Evolutionary conservation across 2,329 filamentous ascomycete species (phyloP).

Genomic region (Penicillium glabrum): DNA sequence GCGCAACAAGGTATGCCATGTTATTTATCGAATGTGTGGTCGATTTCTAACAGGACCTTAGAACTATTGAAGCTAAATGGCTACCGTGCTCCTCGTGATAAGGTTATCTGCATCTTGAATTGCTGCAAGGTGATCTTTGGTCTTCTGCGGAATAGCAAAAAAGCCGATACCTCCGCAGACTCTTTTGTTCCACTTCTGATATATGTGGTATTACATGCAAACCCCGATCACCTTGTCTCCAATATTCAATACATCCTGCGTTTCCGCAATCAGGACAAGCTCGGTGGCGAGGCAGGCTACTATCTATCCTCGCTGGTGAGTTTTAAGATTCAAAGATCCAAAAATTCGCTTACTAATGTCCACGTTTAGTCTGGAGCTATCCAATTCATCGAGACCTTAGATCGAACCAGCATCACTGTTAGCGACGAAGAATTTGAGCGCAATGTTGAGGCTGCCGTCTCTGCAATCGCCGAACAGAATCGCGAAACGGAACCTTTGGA

Average conservation of each 20-base stretch:
- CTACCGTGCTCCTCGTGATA: constrained; percentile 94
- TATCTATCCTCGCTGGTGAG: constrained; percentile 88
- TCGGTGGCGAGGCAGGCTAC: constrained; percentile 96
- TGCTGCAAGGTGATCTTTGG: constrained; percentile 99
- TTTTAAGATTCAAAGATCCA: constrained; percentile 1
- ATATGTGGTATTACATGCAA: constrained; percentile 90
- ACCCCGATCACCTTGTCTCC: constrained; percentile 91
- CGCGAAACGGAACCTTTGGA: constrained; percentile 55
- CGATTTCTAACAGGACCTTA: constrained; percentile 39
- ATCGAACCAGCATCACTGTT: constrained; percentile 89
- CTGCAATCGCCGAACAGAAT: constrained; percentile 90
- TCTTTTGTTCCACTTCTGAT: constrained; percentile 94
- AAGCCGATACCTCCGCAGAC: constrained; percentile 85
- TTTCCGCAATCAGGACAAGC: constrained; percentile 95
- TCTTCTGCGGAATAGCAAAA: constrained; percentile 85
- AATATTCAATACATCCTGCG: constrained; percentile 98
- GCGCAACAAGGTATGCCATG: constrained; percentile 74
- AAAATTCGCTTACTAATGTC: constrained; percentile 7
- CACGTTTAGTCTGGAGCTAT: constrained; percentile 66
- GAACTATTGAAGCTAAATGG: constrained; percentile 95
- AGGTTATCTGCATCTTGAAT: constrained; percentile 97
- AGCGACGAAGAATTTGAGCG: constrained; percentile 92
- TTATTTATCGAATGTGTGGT: neutral
- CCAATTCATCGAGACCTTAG: constrained; percentile 94
- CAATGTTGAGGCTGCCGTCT: constrained; percentile 95